These are phyloP conservation scores for Apiotrichum gamsii DNA, from an alignment of 1,284 basidiomycete genomes.

Conservation along the genomic window DNA sequence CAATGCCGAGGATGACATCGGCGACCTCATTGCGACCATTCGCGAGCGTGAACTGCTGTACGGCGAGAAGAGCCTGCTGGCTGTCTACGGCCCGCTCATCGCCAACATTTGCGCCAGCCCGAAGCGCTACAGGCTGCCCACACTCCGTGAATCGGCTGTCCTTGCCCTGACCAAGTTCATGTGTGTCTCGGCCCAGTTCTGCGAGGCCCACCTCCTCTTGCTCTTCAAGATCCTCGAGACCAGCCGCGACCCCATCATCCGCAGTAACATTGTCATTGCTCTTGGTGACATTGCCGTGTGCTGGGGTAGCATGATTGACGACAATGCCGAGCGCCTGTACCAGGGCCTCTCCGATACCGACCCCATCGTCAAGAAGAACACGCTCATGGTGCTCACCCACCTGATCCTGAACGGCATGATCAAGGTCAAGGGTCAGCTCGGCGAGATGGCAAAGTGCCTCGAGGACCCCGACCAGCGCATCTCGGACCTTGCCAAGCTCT, in stretches of 20 bases:
- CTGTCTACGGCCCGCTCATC: constrained; percentile 81
- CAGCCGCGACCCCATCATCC: constrained; percentile 78
- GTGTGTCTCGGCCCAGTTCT: constrained; percentile 89
- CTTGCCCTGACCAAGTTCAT: constrained; percentile 93
- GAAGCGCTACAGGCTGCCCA: constrained; percentile 76
- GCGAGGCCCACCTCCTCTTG: constrained; percentile 79
- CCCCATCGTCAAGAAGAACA: constrained; percentile 95
- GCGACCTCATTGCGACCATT: constrained; percentile 76
- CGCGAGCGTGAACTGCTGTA: constrained; percentile 84
- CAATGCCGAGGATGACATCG: constrained; percentile 97
- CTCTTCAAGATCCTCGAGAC: constrained; percentile 91
- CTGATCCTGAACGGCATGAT: constrained; percentile 98
- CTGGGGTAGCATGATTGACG: constrained; percentile 92
- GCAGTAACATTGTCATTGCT: constrained; percentile 94
- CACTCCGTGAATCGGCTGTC: constrained; percentile 77
- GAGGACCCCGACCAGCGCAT: constrained; percentile 88
- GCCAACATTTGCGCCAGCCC: constrained; percentile 79
- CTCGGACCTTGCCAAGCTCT: constrained; percentile 87
- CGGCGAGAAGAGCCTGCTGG: constrained; percentile 73
- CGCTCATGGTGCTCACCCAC: constrained; percentile 96
- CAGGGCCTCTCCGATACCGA: constrained; percentile 83
- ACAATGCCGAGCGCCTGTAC: constrained; percentile 93
- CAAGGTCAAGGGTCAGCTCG: constrained; percentile 97
- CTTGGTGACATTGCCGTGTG: constrained; percentile 95
- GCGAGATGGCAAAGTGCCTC: constrained; percentile 98